Base-by-base conservation (phyloP, 2,329 filamentous ascomycete genomes). In the Neodidymelliopsis sp. region DNA sequence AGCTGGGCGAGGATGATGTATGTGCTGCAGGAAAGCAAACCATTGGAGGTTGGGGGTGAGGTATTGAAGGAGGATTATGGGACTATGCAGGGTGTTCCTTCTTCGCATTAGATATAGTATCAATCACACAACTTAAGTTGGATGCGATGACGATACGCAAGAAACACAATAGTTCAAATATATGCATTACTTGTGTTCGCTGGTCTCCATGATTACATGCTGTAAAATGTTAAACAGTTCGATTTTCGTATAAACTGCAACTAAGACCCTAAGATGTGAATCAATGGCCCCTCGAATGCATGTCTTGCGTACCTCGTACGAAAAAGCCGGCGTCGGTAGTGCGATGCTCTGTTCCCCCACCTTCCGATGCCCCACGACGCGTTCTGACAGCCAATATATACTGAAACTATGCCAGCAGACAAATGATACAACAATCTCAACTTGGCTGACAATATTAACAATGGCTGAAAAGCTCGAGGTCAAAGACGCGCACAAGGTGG, bases 1-100 rank as follows among this genome's bases (percentile, higher is more conserved):
- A 52, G 54, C 12, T 70, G 66, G 67, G 59, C 56, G 15, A 39
- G 69, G 4, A 64, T 72, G 56, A 54, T 70, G 57, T 71, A 59
- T 52, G 62, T 72, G 11, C 44, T 71, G 25, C 66, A 67, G 57
- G 54, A 62, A 19, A 59, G 53, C 30, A 58, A 65, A 55, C 60
- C 61, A 11, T 45, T 72, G 4, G 59, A 56, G 29, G 38, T 70
- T 18, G 55, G 40, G 2, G 65, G 66, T 1, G 54, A 65, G 49
- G 45, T 28, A 6, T 45, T 71, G 36, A 42, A 52, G 24, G 67
- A 71, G 49, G 66, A 71, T 31, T 63, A 62, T 41, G 66, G 60
- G 15, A 57, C 30, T 11, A 69, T 70, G 66, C 12, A 65, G 46
- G 67, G 67, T 6, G 66, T 70, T 22, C 63, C 66, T 19, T 43